Evolutionary conservation across 2,329 filamentous ascomycete genomes (phyloP).

Genomic region (Diaporthe sp.): DNA sequence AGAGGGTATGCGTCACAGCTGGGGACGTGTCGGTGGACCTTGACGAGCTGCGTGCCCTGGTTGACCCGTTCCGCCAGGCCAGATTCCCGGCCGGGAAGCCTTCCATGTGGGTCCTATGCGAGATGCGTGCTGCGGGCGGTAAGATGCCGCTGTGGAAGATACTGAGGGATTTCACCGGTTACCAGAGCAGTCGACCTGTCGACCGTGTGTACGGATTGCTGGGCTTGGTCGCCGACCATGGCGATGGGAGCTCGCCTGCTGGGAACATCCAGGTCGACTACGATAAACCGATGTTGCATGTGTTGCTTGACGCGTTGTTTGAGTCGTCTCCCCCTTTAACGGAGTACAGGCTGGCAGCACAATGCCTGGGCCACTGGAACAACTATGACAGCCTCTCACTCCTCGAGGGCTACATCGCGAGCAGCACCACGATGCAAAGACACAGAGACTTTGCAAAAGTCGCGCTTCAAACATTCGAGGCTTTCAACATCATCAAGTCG

Average conservation of each 20-base stretch:
- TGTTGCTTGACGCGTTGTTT: background rate
- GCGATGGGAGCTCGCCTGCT: background rate
- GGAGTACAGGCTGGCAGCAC: too few relatives aligned
- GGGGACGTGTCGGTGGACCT: background rate
- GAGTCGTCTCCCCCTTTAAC: background rate
- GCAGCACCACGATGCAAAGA: background rate
- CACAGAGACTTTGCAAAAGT: background rate
- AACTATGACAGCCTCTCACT: background rate
- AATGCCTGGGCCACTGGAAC: background rate
- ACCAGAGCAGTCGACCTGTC: background rate
- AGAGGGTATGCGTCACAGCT: background rate
- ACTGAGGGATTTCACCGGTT: fast-evolving
- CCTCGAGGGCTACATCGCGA: background rate
- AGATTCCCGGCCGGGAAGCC: background rate
- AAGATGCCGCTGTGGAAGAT: background rate
- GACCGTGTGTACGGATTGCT: slow-evolving; percentile 13
- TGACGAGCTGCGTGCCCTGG: background rate
- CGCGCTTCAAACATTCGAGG: background rate
- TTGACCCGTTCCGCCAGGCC: fast-evolving
- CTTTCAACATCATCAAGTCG: background rate
- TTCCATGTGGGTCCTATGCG: background rate
- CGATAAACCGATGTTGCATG: background rate
- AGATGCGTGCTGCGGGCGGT: background rate
- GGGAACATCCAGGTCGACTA: slow-evolving; percentile 8
- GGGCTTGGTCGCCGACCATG: background rate